Percentiles rank a stretch among this genome's conserved stretches.
phyloP scores from a whole-genome alignment of 495 filamentous ascomycete species.

The Neurospora sp. region DNA sequence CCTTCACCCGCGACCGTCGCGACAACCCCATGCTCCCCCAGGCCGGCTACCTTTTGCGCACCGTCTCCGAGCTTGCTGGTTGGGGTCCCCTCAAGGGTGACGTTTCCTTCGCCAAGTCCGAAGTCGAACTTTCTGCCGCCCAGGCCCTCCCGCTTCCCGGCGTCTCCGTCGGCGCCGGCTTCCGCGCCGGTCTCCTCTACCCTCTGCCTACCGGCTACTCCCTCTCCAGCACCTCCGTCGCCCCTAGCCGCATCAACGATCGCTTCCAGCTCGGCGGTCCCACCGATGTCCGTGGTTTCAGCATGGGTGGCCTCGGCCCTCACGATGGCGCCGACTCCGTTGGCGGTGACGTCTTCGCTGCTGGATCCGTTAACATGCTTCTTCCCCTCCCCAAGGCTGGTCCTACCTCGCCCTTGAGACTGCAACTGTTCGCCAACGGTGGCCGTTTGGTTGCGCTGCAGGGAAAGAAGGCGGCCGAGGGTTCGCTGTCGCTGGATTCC shows the following conservation, averaged over 20 bases:
- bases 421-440: constrained; percentile 87
- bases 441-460: constrained; percentile 73
- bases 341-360: constrained; percentile 85
- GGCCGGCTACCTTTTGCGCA: constrained; percentile 66
- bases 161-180: constrained; percentile 42
- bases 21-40: constrained; percentile 77
- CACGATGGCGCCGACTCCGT: constrained; percentile 75
- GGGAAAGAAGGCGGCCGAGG: constrained; percentile 28
- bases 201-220: constrained; percentile 48
- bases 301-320: constrained; percentile 76
- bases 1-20: constrained; percentile 66
- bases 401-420: constrained; percentile 67
- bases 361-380: constrained; percentile 73
- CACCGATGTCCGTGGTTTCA: constrained; percentile 89
- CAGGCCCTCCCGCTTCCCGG: constrained; percentile 66
- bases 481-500: constrained; percentile 22
- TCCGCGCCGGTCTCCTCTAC: constrained; percentile 48
- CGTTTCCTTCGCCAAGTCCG: constrained; percentile 80
- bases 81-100: constrained; percentile 78
- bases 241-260: constrained; percentile 75
- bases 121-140: constrained; percentile 69
- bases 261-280: constrained; percentile 92
- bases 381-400: constrained; percentile 74
- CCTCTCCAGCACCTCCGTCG: constrained; percentile 36
- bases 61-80: constrained; percentile 73